Base-by-base conservation (phyloP, 176 grass and related monocot genomes). In the Musa itinerans region DNA sequence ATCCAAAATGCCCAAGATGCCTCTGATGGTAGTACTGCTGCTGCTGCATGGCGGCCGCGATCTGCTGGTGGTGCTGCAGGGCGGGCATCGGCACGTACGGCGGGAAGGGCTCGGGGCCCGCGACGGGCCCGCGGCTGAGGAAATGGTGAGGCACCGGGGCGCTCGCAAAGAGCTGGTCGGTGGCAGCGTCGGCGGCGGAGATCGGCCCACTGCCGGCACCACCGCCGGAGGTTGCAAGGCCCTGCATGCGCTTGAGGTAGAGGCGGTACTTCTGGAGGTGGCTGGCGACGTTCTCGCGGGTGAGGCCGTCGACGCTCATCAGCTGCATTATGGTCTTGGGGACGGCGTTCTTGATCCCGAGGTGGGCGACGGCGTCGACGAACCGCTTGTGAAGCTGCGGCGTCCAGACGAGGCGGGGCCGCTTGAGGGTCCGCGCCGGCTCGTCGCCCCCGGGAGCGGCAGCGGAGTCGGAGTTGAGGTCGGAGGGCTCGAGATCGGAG, bases 251-350 rank as follows among this genome's bases (percentile, higher is more conserved):
- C 54, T 75, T 75, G 54, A 75, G 73, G 73, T 75, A 75, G 15
- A 75, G 73, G 25, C 73, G 73, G 26, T 75, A 75, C 55, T 75
- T 75, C 55, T 75, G 73, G 54, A 75, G 73, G 73, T 75, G 73
- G 73, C 73, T 75, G 15, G 73, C 73, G 26, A 74, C 72, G 72
- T 74, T 74, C 72, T 74, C 72, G 52, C 72, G 72, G 23, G 72
- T 74, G 23, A 74, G 73, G 16, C 73, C 73, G 73, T 75, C 73
- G 25, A 75, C 73, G 73, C 73, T 75, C 73, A 75, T 75, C 73
- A 75, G 55, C 73, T 74, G 72, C 72, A 74, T 74, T 74, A 74
- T 74, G 72, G 72, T 74, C 72, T 74, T 74, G 23, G 72, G 72
- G 52, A 74, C 72, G 52, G 72, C 72, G 72, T 74, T 74, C 72